phyloP scores from a whole-genome alignment of 495 filamentous ascomycete genomes.

The Neurospora sp. region DNA sequence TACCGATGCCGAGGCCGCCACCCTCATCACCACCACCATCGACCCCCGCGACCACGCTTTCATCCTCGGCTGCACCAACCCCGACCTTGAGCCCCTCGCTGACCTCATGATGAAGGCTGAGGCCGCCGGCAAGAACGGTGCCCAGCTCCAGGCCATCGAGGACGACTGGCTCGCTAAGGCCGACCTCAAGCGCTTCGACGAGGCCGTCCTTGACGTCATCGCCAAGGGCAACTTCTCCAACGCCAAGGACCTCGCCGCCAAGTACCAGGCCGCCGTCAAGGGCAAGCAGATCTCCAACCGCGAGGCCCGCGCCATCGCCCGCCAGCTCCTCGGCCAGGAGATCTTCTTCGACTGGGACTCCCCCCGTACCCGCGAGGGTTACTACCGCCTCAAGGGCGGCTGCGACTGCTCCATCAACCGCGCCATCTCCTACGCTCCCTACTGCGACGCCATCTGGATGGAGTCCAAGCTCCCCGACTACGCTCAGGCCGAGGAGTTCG shows the following conservation, averaged over 20 bases:
- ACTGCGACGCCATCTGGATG: conserved; percentile 97
- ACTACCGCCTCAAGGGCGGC: conserved; percentile 84
- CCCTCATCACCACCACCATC: conserved; percentile 92
- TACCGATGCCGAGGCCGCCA: conserved; percentile 95
- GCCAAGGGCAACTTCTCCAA: conserved; percentile 45
- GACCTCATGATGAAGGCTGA: conserved; percentile 89
- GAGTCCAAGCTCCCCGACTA: conserved; percentile 95
- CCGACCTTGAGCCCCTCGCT: conserved; percentile 69
- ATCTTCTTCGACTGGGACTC: conserved; percentile 91
- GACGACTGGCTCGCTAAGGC: conserved; percentile 78
- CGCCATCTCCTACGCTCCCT: conserved; percentile 85
- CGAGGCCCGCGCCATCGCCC: conserved; percentile 77
- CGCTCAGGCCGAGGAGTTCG: conserved; percentile 87
- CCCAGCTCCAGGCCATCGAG: conserved; percentile 82
- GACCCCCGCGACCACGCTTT: conserved; percentile 90
- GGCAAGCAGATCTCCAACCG: conserved; percentile 66
- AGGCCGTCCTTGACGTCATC: conserved; percentile 80
- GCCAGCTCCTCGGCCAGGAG: conserved; percentile 68
- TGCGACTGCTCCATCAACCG: conserved; percentile 88
- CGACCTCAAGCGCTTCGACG: conserved; percentile 81
- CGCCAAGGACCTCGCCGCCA: conserved; percentile 53
- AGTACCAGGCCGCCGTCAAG: conserved; percentile 57
- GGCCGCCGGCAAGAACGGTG: conserved; percentile 67
- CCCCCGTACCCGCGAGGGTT: conserved; percentile 85
- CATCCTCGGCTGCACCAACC: conserved; percentile 85